These are phyloP conservation scores for Sporothrix inflata DNA, from an alignment of 2,329 filamentous ascomycete species.

Conservation along the genomic window DNA sequence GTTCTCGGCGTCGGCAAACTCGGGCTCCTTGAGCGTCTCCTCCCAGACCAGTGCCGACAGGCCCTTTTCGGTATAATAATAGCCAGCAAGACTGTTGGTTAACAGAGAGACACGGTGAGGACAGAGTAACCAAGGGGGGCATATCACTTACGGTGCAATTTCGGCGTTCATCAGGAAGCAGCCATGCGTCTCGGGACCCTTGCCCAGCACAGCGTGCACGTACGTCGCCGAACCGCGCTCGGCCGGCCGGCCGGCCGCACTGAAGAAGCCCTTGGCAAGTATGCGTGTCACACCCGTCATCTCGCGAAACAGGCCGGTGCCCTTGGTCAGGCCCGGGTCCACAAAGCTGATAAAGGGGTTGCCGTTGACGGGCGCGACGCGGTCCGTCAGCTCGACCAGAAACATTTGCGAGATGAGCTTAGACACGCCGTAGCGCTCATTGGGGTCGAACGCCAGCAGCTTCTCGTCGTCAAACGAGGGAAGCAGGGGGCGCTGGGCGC, in stretches of 20 bases:
- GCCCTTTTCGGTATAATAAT: slow-evolving; percentile 41
- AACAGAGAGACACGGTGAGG: neutral
- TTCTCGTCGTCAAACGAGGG: slow-evolving; percentile 29
- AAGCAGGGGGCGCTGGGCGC: slow-evolving; percentile 31
- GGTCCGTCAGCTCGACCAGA: slow-evolving; percentile 24
- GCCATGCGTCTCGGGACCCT: slow-evolving; percentile 23
- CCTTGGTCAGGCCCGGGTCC: slow-evolving; percentile 29
- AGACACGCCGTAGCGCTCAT: slow-evolving; percentile 27
- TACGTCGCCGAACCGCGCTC: slow-evolving; percentile 25
- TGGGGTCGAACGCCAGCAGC: neutral
- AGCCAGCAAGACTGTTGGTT: slow-evolving; percentile 2
- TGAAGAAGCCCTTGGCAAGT: neutral
- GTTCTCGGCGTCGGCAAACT: slow-evolving; percentile 37
- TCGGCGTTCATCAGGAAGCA: slow-evolving; percentile 26
- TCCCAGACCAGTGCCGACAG: slow-evolving; percentile 46
- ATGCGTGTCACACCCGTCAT: neutral
- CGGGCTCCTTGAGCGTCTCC: slow-evolving; percentile 44
- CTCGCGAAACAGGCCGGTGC: slow-evolving; percentile 25
- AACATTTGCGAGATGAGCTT: slow-evolving; percentile 43
- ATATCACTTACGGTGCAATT: slow-evolving; percentile 22
- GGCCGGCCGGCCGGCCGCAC: neutral
- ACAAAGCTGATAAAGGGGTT: slow-evolving; percentile 27
- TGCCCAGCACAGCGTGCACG: slow-evolving; percentile 24
- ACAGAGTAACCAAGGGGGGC: neutral
- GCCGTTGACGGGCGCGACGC: neutral